Conservation (phyloP, 2,329 filamentous ascomycete species). For the Botrytis squamosa region DNA sequence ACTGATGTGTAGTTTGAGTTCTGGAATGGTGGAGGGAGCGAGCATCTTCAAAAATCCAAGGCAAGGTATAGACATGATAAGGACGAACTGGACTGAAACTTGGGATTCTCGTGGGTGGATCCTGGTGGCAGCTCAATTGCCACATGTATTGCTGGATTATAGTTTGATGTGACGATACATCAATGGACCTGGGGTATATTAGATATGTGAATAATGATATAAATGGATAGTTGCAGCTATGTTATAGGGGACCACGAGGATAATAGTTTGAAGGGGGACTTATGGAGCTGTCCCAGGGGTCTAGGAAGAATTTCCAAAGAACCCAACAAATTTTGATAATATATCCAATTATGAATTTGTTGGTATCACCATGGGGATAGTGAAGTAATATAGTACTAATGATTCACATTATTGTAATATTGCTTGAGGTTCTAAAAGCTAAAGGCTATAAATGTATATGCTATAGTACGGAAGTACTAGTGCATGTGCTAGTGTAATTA, state of each 20-base stretch:
- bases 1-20: neutral
- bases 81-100: constrained; percentile 12
- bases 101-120: neutral
- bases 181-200: neutral
- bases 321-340: neutral
- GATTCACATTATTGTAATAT: no score
- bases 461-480: no score
- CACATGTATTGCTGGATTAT: neutral
- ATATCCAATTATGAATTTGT: neutral
- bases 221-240: neutral
- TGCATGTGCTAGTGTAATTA: no score
- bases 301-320: neutral
- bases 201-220: neutral
- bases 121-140: neutral
- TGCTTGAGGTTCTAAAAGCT: no score
- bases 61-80: neutral
- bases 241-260: neutral
- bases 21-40: neutral
- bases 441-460: no score
- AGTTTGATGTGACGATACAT: neutral
- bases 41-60: neutral
- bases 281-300: neutral
- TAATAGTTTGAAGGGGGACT: neutral
- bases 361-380: no score
- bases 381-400: no score